These are phyloP conservation scores for Aspergillus cejpii DNA, from an alignment of 2,329 filamentous ascomycete species.

Conservation along the genomic window DNA sequence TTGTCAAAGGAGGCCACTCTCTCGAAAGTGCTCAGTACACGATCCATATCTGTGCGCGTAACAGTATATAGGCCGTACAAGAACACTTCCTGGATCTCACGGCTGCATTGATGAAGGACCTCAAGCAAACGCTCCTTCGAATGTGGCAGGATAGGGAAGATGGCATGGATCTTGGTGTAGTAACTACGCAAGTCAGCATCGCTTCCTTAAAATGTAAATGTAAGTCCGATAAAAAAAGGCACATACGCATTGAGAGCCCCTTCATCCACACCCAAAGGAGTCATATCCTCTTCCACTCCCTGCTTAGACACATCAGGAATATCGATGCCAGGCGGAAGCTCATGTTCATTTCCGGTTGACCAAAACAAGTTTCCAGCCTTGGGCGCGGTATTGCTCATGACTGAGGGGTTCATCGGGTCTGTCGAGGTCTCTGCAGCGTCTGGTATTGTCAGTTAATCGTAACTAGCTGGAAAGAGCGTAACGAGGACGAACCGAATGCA, in stretches of 20 bases:
- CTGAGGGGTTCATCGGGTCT: slow-evolving; percentile 31
- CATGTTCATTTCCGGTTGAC: slow-evolving; percentile 29
- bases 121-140: slow-evolving; percentile 34
- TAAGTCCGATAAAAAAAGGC: not conserved
- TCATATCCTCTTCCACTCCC: slow-evolving; percentile 31
- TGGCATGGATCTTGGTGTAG: slow-evolving; percentile 37
- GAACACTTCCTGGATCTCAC: slow-evolving; percentile 38
- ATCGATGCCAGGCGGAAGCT: slow-evolving; percentile 29
- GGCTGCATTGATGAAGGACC: slow-evolving; percentile 36
- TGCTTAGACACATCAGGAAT: slow-evolving; percentile 29
- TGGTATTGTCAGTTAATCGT: slow-evolving; percentile 11
- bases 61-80: slow-evolving; percentile 36
- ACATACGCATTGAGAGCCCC: slow-evolving; percentile 37
- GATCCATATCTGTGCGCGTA: slow-evolving; percentile 34
- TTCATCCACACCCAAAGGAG: slow-evolving; percentile 34
- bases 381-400: slow-evolving; percentile 30
- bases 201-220: not conserved
- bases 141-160: slow-evolving; percentile 39
- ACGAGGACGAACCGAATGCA: slow-evolving; percentile 27
- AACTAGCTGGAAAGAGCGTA: not conserved
- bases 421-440: slow-evolving; percentile 26
- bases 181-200: slow-evolving; percentile 29
- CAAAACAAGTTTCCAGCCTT: slow-evolving; percentile 38
- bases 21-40: slow-evolving; percentile 30
- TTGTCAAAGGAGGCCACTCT: slow-evolving; percentile 35